Conservation (phyloP, 1,284 basidiomycete species). For the Cryptococcus amylolentus region DNA sequence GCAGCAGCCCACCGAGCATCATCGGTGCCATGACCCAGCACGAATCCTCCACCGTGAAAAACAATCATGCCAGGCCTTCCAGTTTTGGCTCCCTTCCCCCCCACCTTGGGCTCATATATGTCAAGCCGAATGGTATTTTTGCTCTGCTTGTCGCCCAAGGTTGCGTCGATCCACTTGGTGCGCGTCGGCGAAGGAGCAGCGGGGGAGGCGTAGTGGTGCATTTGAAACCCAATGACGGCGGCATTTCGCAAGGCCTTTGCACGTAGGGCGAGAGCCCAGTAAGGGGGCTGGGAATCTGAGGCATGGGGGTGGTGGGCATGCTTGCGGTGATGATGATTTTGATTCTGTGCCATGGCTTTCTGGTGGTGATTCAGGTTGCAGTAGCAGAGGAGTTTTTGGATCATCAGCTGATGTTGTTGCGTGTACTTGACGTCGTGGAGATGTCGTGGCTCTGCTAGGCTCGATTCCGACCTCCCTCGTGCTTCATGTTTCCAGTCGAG, state of each 20-base stretch:
- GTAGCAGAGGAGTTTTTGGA: background rate
- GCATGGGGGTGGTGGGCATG: background rate
- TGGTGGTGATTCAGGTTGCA: background rate
- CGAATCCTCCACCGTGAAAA: conserved; percentile 33
- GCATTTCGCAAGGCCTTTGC: conserved; percentile 10
- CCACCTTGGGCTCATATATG: conserved; percentile 16
- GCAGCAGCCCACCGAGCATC: conserved; percentile 21
- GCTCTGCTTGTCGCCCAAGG: conserved; percentile 1
- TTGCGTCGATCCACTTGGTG: conserved; percentile 15
- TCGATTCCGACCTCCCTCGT: too few species aligned
- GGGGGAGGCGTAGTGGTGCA: conserved; percentile 11
- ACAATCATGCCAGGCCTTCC: conserved; percentile 17
- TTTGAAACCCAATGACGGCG: background rate
- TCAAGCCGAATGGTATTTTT: conserved; percentile 13
- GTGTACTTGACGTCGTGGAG: too few species aligned
- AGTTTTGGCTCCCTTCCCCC: background rate
- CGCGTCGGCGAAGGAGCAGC: conserved; percentile 1
- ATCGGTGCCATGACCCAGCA: conserved; percentile 24
- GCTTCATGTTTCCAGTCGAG: too few species aligned
- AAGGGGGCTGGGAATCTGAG: background rate
- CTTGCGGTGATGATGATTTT: background rate
- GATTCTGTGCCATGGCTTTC: background rate
- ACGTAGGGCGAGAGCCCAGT: conserved; percentile 10
- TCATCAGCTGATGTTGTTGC: too few species aligned
- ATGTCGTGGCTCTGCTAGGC: too few species aligned